phyloP scores from a whole-genome alignment of 1,139 yeast genomes.

The Candida tropicalis region DNA sequence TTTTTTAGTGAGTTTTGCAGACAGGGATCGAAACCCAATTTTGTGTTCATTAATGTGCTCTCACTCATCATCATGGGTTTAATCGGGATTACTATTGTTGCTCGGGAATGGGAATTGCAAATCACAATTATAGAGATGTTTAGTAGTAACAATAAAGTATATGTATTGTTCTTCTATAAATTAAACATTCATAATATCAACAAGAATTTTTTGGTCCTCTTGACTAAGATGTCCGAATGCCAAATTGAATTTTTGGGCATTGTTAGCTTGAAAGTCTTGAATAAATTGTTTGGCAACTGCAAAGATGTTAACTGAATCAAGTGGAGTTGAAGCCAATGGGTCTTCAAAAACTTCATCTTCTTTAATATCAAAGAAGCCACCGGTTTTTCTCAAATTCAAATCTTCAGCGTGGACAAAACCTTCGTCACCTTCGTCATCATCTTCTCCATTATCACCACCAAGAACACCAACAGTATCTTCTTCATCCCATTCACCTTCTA shows the following conservation, averaged over 20 bases:
- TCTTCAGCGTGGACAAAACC: constrained; percentile 19
- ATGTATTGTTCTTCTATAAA: constrained; percentile 2
- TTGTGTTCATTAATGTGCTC: too few relatives aligned
- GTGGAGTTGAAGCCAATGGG: constrained; percentile 74
- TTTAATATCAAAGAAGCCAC: constrained; percentile 42
- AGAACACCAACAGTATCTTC: constrained; percentile 17
- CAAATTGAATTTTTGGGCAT: constrained; percentile 16
- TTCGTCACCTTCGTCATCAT: constrained; percentile 42
- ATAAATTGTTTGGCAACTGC: constrained; percentile 15
- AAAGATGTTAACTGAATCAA: constrained; percentile 69
- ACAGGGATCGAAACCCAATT: too few relatives aligned
- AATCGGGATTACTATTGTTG: too few relatives aligned
- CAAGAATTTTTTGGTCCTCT: constrained; percentile 16
- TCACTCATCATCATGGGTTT: too few relatives aligned
- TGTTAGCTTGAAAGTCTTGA: constrained; percentile 16
- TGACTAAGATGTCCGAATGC: constrained; percentile 19
- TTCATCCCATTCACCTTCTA: constrained; percentile 25
- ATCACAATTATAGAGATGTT: too few relatives aligned
- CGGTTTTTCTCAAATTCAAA: constrained; percentile 38
- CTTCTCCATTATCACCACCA: constrained; percentile 29
- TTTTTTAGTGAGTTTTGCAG: too few relatives aligned
- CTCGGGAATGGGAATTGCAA: too few relatives aligned
- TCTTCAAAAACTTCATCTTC: constrained; percentile 75
- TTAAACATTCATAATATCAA: constrained; percentile 14
- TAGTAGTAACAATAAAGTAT: background rate